Conservation (phyloP, 345 rosid species). For the Gossypium raimondii region DNA sequence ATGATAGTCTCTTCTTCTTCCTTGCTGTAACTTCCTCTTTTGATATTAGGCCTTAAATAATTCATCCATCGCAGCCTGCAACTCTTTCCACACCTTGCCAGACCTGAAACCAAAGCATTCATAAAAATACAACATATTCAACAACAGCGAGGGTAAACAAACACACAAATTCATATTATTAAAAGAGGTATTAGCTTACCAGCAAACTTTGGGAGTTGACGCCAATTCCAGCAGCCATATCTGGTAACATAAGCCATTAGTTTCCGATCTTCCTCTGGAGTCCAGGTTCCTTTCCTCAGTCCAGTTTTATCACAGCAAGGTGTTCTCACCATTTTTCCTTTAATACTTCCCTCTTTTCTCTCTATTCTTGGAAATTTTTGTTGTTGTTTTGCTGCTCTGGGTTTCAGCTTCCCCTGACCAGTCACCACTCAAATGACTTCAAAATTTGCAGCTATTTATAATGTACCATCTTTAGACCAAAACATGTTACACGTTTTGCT, state of each 20-base stretch:
- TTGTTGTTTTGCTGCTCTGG: background rate
- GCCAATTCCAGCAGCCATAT: conserved; percentile 63
- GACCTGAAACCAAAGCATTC: conserved; percentile 28
- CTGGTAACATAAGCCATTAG: conserved; percentile 41
- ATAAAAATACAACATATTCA: background rate
- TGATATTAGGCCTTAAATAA: conserved; percentile 50
- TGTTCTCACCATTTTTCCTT: conserved; percentile 46
- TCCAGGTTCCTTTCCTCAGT: conserved; percentile 56
- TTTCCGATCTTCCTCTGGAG: conserved; percentile 54
- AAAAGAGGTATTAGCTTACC: conserved; percentile 25
- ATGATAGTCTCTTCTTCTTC: conserved; percentile 51
- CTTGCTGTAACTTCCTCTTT: conserved; percentile 49
- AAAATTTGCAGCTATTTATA: conserved; percentile 16
- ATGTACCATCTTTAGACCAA: background rate
- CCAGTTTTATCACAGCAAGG: conserved; percentile 41
- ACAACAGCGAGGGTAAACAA: background rate
- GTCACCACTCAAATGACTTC: background rate
- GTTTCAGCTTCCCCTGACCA: background rate
- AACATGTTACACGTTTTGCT: conserved; percentile 27
- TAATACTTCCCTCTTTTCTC: too few relatives aligned
- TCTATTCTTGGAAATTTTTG: background rate
- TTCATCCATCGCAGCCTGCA: conserved; percentile 65
- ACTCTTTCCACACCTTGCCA: conserved; percentile 61
- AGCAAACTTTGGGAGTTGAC: conserved; percentile 55
- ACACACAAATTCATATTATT: background rate